Base-by-base conservation (phyloP, 2,329 filamentous ascomycete genomes). In the Sphaerostilbella broomeana region DNA sequence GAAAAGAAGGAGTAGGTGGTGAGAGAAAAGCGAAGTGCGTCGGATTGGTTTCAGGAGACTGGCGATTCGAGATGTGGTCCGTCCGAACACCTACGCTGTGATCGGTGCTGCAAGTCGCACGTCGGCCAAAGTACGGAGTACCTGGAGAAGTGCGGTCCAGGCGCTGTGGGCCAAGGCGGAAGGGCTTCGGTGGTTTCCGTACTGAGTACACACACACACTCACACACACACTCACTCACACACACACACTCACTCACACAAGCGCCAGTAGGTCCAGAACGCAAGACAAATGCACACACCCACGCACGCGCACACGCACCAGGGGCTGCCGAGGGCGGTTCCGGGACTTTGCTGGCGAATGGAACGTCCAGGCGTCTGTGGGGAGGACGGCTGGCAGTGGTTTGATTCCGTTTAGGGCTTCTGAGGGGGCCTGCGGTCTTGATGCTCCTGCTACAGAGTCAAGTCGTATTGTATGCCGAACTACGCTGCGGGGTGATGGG, bases 311-410 rank as follows among this genome's bases (percentile, higher is more conserved):
- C 41, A 25, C 35, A 38, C 32, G 30, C 42, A 44, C 42, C 42
- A 44, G 42, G 42, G 42, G 42, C 40, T 44, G 35, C 42, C 42
- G 42, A 44, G 38, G 42, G 42, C 42, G 42, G 38, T 34, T 37
- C 42, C 42, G 38, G 42, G 38, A 24, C 33, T 35, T 38, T 33
- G 22, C 25, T 42, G 34, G 38, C 42, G 38, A 44, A 42, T 41
- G 22, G 11, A 20, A 39, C n/a, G n/a, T 12, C 21, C 33, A 28
- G 41, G 41, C 41, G 41, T 40, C 38, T 28, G n/a, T n/a, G n/a
- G 35, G 38, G 40, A 28, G 34, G 35, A 38, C 28, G 35, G 31
- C 29, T 41, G 38, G 32, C 33, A 19, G 15, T 17, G 27, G 11
- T 13, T 26, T n/a, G n/a, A n/a, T n/a, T n/a, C n/a, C n/a, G n/a